These are phyloP conservation scores for Verticillium tricorpus DNA, from an alignment of 2,329 filamentous ascomycete genomes.

Conservation along the genomic window DNA sequence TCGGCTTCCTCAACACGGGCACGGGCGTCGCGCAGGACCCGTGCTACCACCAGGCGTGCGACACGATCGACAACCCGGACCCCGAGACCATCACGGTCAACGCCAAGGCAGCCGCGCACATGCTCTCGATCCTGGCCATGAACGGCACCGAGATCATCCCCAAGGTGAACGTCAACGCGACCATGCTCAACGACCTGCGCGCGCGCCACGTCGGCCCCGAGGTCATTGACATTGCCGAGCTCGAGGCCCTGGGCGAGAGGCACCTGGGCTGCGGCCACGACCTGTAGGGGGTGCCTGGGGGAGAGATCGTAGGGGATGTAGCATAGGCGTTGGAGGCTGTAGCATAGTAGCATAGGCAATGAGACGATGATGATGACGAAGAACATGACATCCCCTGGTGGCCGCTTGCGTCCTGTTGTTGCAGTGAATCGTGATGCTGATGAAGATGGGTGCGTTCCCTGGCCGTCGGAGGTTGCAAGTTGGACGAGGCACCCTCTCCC, in stretches of 20 bases:
- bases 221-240: slow-evolving; percentile 21
- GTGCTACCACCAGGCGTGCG: slow-evolving; percentile 31
- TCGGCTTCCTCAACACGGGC: slow-evolving; percentile 56
- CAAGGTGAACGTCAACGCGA: slow-evolving; percentile 19
- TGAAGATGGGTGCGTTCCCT: no score
- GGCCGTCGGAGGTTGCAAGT: no score
- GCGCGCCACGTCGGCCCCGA: slow-evolving; percentile 13
- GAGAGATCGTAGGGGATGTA: neutral
- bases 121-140: slow-evolving; percentile 22
- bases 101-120: slow-evolving; percentile 27
- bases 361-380: neutral
- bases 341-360: neutral
- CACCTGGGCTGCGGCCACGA: slow-evolving; percentile 30
- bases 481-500: no score
- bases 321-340: neutral
- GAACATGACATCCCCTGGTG: no score
- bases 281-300: slow-evolving; percentile 10
- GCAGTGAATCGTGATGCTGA: no score
- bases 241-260: slow-evolving; percentile 27
- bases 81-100: slow-evolving; percentile 29
- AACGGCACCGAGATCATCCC: slow-evolving; percentile 26
- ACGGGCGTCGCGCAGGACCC: slow-evolving; percentile 42
- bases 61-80: slow-evolving; percentile 33
- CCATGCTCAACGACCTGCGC: slow-evolving; percentile 15
- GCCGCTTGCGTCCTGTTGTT: no score